phyloP scores from a whole-genome alignment of 257 asterid species.

The Penstemon davidsonii region DNA sequence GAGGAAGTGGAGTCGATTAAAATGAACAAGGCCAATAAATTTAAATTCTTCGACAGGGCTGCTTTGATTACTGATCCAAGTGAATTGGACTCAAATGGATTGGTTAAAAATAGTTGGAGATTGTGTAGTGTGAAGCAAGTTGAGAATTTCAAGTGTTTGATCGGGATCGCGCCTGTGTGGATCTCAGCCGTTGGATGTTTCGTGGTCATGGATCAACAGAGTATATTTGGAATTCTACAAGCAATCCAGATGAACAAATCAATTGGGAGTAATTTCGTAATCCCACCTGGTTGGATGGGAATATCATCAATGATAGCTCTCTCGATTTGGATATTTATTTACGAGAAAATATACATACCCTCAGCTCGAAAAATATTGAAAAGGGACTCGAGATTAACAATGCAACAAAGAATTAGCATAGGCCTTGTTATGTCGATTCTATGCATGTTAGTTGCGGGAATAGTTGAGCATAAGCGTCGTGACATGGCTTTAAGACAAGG shows the following conservation, averaged over 20 bases:
- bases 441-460: conserved; percentile 65
- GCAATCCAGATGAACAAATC: conserved; percentile 59
- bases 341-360: conserved; percentile 55
- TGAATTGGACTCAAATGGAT: conserved; percentile 48
- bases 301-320: conserved; percentile 71
- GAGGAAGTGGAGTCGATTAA: conserved; percentile 17
- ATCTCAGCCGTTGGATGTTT: conserved; percentile 63
- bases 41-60: conserved; percentile 59
- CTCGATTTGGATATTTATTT: conserved; percentile 65
- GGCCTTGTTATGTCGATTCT: conserved; percentile 60
- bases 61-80: conserved; percentile 42
- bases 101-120: conserved; percentile 48
- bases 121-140: conserved; percentile 68
- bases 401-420: conserved; percentile 40
- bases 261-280: conserved; percentile 45
- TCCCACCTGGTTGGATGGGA: conserved; percentile 88
- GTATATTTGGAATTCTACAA: conserved; percentile 64
- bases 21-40: conserved; percentile 20
- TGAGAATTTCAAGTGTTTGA: conserved; percentile 52
- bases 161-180: conserved; percentile 70
- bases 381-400: conserved; percentile 41
- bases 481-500: conserved; percentile 32
- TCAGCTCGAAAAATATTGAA: conserved; percentile 34
- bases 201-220: conserved; percentile 68
- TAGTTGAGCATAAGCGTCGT: conserved; percentile 51